A percentile compares a stretch with the other conserved stretches of the same genome.
Evolutionary conservation across 192 early-diverging fungal species (phyloP).

Genomic region (Podila minutissima): DNA sequence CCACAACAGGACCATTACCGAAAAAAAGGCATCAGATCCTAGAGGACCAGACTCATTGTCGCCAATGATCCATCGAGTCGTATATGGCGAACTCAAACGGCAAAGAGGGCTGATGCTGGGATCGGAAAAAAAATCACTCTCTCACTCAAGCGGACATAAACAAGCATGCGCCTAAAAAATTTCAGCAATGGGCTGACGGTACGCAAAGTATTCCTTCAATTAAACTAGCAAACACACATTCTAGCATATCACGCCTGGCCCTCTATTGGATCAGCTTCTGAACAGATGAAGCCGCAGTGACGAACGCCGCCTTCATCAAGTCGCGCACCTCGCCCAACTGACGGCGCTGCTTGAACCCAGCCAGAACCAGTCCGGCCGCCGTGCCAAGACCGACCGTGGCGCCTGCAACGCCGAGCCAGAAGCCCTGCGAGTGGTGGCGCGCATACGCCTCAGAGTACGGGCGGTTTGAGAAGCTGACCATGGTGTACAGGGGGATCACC

Average conservation of each 20-base stretch:
- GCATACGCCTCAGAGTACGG: conserved; percentile 81
- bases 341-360: conserved; percentile 33
- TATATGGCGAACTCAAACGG: too few relatives aligned
- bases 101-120: too few relatives aligned
- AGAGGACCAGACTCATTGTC: too few relatives aligned
- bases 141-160: too few relatives aligned
- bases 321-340: conserved; percentile 18
- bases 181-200: too few relatives aligned
- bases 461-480: conserved; percentile 92
- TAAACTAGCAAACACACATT: not conserved
- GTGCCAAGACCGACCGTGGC: conserved; percentile 27
- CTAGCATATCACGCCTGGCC: not conserved
- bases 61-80: too few relatives aligned
- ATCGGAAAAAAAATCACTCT: too few relatives aligned
- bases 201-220: not conserved
- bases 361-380: conserved; percentile 23
- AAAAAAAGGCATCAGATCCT: too few relatives aligned
- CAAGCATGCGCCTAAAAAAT: too few relatives aligned
- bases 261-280: conserved; percentile 33
- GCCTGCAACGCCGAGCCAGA: conserved; percentile 56
- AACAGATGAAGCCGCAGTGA: conserved; percentile 16
- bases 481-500: conserved; percentile 93
- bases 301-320: conserved; percentile 31
- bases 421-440: conserved; percentile 59
- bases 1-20: too few relatives aligned